A percentile compares a stretch with the other conserved stretches of the same genome.
phyloP scores from a whole-genome alignment of 2,329 filamentous ascomycete species.

The Nakataea oryzae region DNA sequence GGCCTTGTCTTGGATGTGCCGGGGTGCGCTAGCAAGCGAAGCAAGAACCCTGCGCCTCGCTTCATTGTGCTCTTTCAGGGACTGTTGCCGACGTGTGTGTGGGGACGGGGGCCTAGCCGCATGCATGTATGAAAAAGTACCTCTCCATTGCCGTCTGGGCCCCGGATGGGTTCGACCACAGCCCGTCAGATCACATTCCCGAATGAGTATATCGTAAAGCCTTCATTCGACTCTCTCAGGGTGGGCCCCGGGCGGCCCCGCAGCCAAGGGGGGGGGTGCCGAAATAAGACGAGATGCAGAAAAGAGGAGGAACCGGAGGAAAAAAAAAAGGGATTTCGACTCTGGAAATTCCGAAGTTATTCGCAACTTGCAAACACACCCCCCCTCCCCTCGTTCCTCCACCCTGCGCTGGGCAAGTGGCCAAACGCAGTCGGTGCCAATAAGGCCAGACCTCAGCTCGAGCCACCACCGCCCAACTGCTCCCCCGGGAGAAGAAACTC shows the following conservation, averaged over 20 bases:
- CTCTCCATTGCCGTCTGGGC: background rate
- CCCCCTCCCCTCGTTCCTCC: background rate
- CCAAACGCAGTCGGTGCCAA: too few species aligned
- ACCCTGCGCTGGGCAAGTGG: too few species aligned
- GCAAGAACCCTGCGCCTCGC: background rate
- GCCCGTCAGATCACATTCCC: background rate
- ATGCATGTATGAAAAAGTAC: background rate
- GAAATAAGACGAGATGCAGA: background rate
- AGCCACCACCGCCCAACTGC: background rate
- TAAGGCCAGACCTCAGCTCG: too few species aligned
- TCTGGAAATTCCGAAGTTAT: background rate
- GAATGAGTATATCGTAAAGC: background rate
- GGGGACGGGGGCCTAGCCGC: background rate
- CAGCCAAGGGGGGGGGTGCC: background rate
- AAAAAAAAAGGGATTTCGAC: background rate
- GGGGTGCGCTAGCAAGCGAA: background rate
- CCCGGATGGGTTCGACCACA: background rate
- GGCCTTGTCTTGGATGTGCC: background rate
- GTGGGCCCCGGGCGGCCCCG: background rate
- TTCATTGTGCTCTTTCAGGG: background rate
- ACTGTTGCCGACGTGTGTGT: background rate
- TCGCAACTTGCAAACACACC: background rate
- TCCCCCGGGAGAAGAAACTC: background rate
- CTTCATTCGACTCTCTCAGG: background rate
- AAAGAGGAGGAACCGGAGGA: background rate